Evolutionary conservation across 2,329 filamentous ascomycete genomes (phyloP).

Genomic region (Aspergillus tanneri): DNA sequence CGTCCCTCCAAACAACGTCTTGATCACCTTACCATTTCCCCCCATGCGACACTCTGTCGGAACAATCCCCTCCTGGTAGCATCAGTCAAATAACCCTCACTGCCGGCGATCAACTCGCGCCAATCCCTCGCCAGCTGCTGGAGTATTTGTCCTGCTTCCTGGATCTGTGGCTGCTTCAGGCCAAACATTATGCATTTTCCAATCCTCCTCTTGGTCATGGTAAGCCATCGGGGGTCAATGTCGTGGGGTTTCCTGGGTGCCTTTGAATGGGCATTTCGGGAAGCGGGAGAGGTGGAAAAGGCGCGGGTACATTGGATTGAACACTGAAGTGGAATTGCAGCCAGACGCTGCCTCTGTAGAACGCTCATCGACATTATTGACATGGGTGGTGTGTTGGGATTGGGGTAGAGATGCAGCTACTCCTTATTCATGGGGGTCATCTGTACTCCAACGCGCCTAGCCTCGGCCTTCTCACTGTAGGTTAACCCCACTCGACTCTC

Average conservation of each 20-base stretch:
- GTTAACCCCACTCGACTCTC: conserved; percentile 16
- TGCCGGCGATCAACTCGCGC: conserved; percentile 69
- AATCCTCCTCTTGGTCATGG: conserved; percentile 64
- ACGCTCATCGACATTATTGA: conserved; percentile 26
- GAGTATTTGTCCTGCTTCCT: conserved; percentile 60
- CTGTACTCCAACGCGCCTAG: not conserved
- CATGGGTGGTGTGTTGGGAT: not conserved
- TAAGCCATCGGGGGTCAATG: conserved; percentile 65
- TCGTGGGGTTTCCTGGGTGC: conserved; percentile 24
- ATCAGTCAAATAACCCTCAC: conserved; percentile 71
- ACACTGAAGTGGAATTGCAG: conserved; percentile 10
- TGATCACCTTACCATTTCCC: conserved; percentile 67
- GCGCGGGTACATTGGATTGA: conserved; percentile 11
- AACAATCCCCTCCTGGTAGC: conserved; percentile 62
- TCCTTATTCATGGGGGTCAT: not conserved
- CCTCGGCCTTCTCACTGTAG: conserved; percentile 1
- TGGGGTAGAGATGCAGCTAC: conserved; percentile 7
- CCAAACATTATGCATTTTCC: conserved; percentile 77
- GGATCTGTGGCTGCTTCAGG: conserved; percentile 57
- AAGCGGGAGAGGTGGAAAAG: conserved; percentile 24
- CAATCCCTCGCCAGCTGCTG: conserved; percentile 63
- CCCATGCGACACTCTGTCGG: conserved; percentile 72
- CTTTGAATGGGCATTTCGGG: conserved; percentile 16
- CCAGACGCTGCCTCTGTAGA: conserved; percentile 22
- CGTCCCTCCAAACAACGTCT: not conserved